phyloP scores from a whole-genome alignment of 768 basidiomycete species.

The Amanita fuliginea region DNA sequence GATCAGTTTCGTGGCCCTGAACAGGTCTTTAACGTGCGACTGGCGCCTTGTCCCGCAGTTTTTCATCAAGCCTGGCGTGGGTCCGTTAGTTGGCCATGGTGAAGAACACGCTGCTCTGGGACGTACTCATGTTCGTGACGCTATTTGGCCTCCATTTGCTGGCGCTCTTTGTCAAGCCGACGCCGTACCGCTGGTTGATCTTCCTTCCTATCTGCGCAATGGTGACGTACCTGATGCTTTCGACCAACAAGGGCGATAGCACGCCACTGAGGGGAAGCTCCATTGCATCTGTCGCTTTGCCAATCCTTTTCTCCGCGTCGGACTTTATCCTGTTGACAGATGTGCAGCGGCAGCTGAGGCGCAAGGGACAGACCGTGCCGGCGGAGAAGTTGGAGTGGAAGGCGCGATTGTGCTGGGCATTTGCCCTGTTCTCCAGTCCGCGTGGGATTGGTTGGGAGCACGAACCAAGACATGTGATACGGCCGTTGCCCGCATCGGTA shows the following conservation, averaged over 20 bases:
- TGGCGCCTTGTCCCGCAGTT: not conserved
- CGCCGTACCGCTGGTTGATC: slow-evolving; percentile 5
- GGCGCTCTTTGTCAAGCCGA: slow-evolving; percentile 7
- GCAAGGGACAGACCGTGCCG: slow-evolving; percentile 1
- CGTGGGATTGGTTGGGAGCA: slow-evolving; percentile 26
- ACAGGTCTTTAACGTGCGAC: slow-evolving; percentile 7
- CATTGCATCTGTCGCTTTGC: slow-evolving; percentile 4
- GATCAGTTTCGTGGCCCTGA: slow-evolving; percentile 6
- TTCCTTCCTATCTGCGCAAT: slow-evolving; percentile 6
- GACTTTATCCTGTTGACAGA: slow-evolving; percentile 9
- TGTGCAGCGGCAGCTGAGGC: slow-evolving; percentile 7
- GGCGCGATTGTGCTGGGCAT: slow-evolving; percentile 18
- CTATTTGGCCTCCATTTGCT: slow-evolving; percentile 5
- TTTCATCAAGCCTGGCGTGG: slow-evolving; percentile 2
- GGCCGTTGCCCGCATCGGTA: slow-evolving; percentile 11
- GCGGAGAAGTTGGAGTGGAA: not conserved
- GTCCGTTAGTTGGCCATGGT: not conserved
- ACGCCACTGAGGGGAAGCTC: slow-evolving; percentile 4
- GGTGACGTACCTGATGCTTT: slow-evolving; percentile 6
- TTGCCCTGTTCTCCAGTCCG: slow-evolving; percentile 18
- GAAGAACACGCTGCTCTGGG: not conserved
- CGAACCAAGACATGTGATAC: slow-evolving; percentile 15
- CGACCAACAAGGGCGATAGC: slow-evolving; percentile 1
- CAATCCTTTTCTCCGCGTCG: slow-evolving; percentile 6
- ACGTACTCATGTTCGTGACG: not conserved